These are phyloP conservation scores for Leucosporidium creatinivorum DNA, from an alignment of 768 basidiomycete species.

Conservation along the genomic window DNA sequence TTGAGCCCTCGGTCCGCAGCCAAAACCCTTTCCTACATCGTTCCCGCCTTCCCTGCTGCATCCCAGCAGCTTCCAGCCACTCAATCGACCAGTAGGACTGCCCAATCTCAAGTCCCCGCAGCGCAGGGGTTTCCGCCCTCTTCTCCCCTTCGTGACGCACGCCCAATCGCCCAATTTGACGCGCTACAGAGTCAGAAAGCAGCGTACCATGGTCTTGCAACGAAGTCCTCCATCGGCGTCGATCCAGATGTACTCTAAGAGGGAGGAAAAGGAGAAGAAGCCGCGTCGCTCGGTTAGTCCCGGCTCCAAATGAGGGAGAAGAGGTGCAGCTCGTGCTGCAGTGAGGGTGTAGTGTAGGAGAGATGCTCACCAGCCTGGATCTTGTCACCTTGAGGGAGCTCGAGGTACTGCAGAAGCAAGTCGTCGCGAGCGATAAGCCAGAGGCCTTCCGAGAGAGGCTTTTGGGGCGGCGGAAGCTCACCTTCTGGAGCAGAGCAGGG, in stretches of 20 bases:
- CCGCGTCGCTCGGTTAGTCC: too few relatives aligned
- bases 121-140: too few relatives aligned
- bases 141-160: too few relatives aligned
- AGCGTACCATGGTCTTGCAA: conserved; percentile 84
- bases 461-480: background rate
- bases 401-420: conserved; percentile 60
- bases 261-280: background rate
- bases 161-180: too few relatives aligned
- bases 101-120: background rate
- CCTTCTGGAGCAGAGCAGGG: conserved; percentile 19
- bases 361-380: conserved; percentile 62
- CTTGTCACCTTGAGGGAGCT: conserved; percentile 81
- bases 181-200: background rate
- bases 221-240: conserved; percentile 91
- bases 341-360: background rate
- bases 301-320: background rate
- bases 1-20: too few relatives aligned
- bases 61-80: too few relatives aligned
- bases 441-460: background rate
- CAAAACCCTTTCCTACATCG: too few relatives aligned
- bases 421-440: background rate
- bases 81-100: background rate
- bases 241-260: conserved; percentile 69
- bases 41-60: too few relatives aligned
- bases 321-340: background rate